Evolutionary conservation across 2,329 filamentous ascomycete genomes (phyloP).

Genomic region (Thelonectria blattea): DNA sequence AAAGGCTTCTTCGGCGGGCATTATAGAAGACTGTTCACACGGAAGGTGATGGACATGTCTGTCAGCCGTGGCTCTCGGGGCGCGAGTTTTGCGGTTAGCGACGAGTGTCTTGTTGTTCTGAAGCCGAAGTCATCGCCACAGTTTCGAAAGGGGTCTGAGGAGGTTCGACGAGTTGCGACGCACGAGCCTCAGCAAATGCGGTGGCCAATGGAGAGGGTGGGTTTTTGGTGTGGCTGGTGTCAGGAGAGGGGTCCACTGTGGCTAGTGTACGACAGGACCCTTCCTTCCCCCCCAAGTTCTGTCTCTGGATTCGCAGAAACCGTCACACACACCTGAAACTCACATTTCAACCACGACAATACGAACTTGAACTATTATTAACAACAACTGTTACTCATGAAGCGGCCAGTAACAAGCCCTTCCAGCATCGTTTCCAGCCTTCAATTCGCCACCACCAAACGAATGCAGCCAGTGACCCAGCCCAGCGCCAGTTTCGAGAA

Average conservation of each 20-base stretch:
- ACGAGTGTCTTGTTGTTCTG: constrained; percentile 22
- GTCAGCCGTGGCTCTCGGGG: constrained; percentile 12
- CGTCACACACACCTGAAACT: constrained; percentile 3
- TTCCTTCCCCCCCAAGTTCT: too few species aligned
- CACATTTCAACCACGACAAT: neutral
- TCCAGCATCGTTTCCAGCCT: too few species aligned
- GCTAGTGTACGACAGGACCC: constrained; percentile 12
- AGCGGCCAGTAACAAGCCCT: neutral
- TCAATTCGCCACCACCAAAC: too few species aligned
- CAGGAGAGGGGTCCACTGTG: constrained; percentile 14
- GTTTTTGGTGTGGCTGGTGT: constrained; percentile 25
- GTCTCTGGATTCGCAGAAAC: neutral
- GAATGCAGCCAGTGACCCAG: too few species aligned
- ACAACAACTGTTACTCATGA: neutral
- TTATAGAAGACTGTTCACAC: constrained; percentile 25
- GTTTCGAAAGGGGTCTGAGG: constrained; percentile 17
- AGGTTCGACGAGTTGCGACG: constrained; percentile 4
- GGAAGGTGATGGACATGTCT: neutral
- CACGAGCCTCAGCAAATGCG: constrained; percentile 13
- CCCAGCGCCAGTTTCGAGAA: too few species aligned
- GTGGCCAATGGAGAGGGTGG: constrained; percentile 25
- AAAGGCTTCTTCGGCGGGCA: constrained; percentile 23
- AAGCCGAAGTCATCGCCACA: constrained; percentile 9
- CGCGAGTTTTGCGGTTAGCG: constrained; percentile 13
- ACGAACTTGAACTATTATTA: neutral